Evolutionary conservation across 1,139 yeast genomes (phyloP).

Genomic region (Fermentozyma sake): DNA sequence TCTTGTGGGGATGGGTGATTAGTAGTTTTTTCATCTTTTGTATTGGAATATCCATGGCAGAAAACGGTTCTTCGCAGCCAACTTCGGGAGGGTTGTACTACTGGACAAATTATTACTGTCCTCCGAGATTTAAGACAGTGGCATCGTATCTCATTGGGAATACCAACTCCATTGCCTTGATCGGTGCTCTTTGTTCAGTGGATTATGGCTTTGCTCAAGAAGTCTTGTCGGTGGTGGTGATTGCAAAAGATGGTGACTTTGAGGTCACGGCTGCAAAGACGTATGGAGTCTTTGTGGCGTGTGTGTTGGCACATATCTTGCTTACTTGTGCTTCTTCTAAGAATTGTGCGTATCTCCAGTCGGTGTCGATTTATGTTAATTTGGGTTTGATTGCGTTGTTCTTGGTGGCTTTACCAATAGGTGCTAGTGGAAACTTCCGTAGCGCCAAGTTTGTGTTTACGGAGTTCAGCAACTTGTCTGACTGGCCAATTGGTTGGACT

Average conservation of each 20-base stretch:
- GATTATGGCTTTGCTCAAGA: slow-evolving; percentile 57
- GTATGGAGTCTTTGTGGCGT: slow-evolving; percentile 54
- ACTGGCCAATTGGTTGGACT: slow-evolving; percentile 66
- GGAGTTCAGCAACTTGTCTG: slow-evolving; percentile 46
- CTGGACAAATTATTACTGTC: slow-evolving; percentile 56
- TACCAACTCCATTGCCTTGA: slow-evolving; percentile 53
- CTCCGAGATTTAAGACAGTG: slow-evolving; percentile 19
- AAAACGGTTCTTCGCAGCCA: slow-evolving; percentile 62
- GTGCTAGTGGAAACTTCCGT: slow-evolving; percentile 22
- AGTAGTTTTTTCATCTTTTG: slow-evolving; percentile 51
- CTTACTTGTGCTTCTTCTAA: slow-evolving; percentile 47
- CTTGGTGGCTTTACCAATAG: slow-evolving; percentile 24
- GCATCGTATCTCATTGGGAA: slow-evolving; percentile 57
- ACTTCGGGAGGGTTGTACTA: slow-evolving; percentile 65
- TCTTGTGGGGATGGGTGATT: slow-evolving; percentile 70
- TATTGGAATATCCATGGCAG: slow-evolving; percentile 63
- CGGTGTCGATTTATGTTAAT: slow-evolving; percentile 19
- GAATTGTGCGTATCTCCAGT: slow-evolving; percentile 14
- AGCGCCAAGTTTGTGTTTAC: slow-evolving; percentile 36
- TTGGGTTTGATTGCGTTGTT: slow-evolving; percentile 14
- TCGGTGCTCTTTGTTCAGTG: slow-evolving; percentile 54
- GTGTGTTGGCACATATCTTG: slow-evolving; percentile 40
- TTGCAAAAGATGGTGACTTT: slow-evolving; percentile 44
- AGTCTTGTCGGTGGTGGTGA: slow-evolving; percentile 47
- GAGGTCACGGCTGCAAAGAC: slow-evolving; percentile 42